Base-by-base conservation (phyloP, 495 filamentous ascomycete species). In the Bryoglossum gracile region DNA sequence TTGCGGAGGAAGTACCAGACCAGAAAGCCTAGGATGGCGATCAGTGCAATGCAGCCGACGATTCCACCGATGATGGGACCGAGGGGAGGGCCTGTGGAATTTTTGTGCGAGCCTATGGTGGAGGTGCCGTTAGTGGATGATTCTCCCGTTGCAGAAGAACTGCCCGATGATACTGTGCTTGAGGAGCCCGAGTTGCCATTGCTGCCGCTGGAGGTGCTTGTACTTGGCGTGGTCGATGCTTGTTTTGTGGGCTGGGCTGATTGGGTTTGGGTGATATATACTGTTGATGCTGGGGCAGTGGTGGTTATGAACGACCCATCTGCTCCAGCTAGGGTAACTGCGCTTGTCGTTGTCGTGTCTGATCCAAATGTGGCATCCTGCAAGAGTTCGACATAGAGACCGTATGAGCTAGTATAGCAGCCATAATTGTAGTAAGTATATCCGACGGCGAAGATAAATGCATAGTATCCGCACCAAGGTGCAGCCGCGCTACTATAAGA, bases 401-500 rank as follows among this genome's bases (percentile, higher is more conserved):
- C 24, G 32, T 58, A 58, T 2, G 50, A 32, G 1, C 10, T 19
- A 16, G 50, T 51, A 10, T 25, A 35, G 32, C 55, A 58, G n/a
- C 50, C 55, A 33, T 46, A 58, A 34, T 58, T 58, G 11, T 21
- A 58, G 35, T 25, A 53, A 11, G 50, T 58, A 25, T 19, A 14
- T 8, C 36, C 37, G 9, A 21, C 13, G 4, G 14, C 28, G 14
- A 46, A 38, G 23, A 50, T 34, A 22, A 57, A 57, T 35, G 24
- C 54, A 24, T 43, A 48, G 25, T 42, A 53, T 34, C 55, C 55
- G 34, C 55, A 58, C n/a, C 30, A 50, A 6, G 55, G 55, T 3
- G n/a, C 41, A 14, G 50, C 5, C 13, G 26, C 26, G 26, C 26
- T 30, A 30, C n/a, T 41, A n/a, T 21, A 8, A 19, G 16, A 30